A percentile compares a stretch with the other conserved stretches of the same genome.
These are phyloP conservation scores for Microbotryum scabiosae DNA, from an alignment of 1,284 basidiomycete species.

Conservation along the genomic window DNA sequence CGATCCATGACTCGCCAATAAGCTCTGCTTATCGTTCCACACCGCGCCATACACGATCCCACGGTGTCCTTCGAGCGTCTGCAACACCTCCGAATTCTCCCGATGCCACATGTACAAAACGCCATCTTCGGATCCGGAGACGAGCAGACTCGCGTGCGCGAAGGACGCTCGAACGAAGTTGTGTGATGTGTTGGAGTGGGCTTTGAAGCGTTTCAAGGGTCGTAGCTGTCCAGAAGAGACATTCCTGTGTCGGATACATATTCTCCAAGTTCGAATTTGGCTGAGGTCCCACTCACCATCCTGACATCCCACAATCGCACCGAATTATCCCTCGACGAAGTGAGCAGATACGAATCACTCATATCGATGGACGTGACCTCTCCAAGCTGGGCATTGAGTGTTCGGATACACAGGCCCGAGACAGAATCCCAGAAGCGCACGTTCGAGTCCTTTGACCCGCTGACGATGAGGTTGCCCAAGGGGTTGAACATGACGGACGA, in stretches of 20 bases:
- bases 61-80: slow-evolving; percentile 38
- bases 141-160: slow-evolving; percentile 41
- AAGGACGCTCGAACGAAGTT: slow-evolving; percentile 46
- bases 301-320: slow-evolving; percentile 42
- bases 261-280: slow-evolving; percentile 19
- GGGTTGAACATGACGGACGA: slow-evolving; percentile 44
- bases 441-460: slow-evolving; percentile 45
- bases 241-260: background rate
- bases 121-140: slow-evolving; percentile 44
- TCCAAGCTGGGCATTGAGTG: slow-evolving; percentile 44
- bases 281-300: slow-evolving; percentile 36
- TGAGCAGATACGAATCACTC: slow-evolving; percentile 43
- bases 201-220: slow-evolving; percentile 44
- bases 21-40: slow-evolving; percentile 41
- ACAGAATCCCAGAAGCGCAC: slow-evolving; percentile 47
- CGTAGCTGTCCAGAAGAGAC: slow-evolving; percentile 36
- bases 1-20: slow-evolving; percentile 43
- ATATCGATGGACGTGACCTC: slow-evolving; percentile 47
- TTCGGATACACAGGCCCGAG: slow-evolving; percentile 43
- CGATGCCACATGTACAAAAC: slow-evolving; percentile 39
- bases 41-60: slow-evolving; percentile 41
- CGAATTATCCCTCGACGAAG: slow-evolving; percentile 46
- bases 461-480: slow-evolving; percentile 43
- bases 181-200: slow-evolving; percentile 47
- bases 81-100: slow-evolving; percentile 36